A percentile compares a stretch with the other conserved stretches of the same genome.
phyloP scores from a whole-genome alignment of 2,329 filamentous ascomycete species.

The Aspergillus unguis region DNA sequence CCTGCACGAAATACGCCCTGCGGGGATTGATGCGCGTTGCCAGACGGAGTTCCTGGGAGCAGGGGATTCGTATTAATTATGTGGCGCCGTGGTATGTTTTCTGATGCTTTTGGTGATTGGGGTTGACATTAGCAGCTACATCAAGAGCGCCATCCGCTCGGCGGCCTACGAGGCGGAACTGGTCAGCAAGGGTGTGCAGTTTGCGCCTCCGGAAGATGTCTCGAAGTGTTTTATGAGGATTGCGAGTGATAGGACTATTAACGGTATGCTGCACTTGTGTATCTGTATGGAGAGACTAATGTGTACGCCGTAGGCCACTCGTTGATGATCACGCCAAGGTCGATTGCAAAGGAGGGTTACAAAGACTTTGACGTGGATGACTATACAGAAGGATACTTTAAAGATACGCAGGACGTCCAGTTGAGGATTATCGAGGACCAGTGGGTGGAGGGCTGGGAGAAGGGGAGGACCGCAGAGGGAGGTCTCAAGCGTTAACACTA shows the following conservation, averaged over 20 bases:
- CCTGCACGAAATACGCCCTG: conserved; percentile 45
- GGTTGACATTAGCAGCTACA: conserved; percentile 5
- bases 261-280: conserved; percentile 16
- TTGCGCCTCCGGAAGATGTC: conserved; percentile 12
- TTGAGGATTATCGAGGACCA: conserved; percentile 44
- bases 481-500: not conserved
- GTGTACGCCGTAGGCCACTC: conserved; percentile 28
- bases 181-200: conserved; percentile 10
- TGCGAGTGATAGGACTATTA: conserved; percentile 34
- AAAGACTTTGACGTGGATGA: conserved; percentile 42
- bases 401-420: conserved; percentile 39
- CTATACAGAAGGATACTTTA: conserved; percentile 39
- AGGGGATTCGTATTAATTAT: conserved; percentile 48
- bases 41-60: conserved; percentile 38
- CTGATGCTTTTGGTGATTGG: not conserved
- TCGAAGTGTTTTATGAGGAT: conserved; percentile 23
- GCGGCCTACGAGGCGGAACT: conserved; percentile 14
- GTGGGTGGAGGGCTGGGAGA: conserved; percentile 33
- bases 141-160: conserved; percentile 14
- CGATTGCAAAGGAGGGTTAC: conserved; percentile 40
- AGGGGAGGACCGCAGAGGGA: conserved; percentile 14
- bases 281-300: no score
- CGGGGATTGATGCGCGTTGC: conserved; percentile 45
- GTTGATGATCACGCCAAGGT: conserved; percentile 41
- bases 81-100: conserved; percentile 45